Conservation (phyloP, 176 grass and related monocot genomes). For the Carex kokanica region DNA sequence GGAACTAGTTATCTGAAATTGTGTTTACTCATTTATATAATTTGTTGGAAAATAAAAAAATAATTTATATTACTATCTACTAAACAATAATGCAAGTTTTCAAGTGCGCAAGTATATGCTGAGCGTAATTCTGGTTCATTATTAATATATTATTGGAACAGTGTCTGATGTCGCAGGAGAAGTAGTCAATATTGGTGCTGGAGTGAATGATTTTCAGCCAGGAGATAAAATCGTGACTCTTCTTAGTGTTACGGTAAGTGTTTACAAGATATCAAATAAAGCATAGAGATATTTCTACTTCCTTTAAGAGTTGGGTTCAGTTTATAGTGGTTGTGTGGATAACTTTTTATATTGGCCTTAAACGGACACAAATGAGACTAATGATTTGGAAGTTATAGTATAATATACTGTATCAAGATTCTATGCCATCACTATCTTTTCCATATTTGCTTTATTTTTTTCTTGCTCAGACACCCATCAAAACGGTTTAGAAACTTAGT, state of each 20-base stretch:
- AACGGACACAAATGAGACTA: no score
- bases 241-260: slow-evolving; percentile 38
- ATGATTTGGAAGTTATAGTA: not conserved
- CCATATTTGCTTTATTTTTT: not conserved
- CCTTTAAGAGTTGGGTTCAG: not conserved
- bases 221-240: slow-evolving; percentile 62
- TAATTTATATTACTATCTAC: not conserved
- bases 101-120: not conserved
- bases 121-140: not conserved
- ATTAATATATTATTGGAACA: slow-evolving; percentile 5
- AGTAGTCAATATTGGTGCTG: slow-evolving; percentile 47
- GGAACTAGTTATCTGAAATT: not conserved
- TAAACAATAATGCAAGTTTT: not conserved
- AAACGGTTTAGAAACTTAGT: not conserved
- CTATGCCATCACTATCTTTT: not conserved
- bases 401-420: not conserved
- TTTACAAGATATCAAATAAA: not conserved
- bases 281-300: not conserved
- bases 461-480: not conserved
- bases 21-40: not conserved
- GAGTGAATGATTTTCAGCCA: slow-evolving; percentile 31
- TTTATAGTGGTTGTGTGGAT: not conserved
- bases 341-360: not conserved
- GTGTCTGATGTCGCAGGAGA: slow-evolving; percentile 58
- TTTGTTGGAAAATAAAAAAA: not conserved